Base-by-base conservation (phyloP, 2,329 filamentous ascomycete species). In the Colletotrichum sp. region DNA sequence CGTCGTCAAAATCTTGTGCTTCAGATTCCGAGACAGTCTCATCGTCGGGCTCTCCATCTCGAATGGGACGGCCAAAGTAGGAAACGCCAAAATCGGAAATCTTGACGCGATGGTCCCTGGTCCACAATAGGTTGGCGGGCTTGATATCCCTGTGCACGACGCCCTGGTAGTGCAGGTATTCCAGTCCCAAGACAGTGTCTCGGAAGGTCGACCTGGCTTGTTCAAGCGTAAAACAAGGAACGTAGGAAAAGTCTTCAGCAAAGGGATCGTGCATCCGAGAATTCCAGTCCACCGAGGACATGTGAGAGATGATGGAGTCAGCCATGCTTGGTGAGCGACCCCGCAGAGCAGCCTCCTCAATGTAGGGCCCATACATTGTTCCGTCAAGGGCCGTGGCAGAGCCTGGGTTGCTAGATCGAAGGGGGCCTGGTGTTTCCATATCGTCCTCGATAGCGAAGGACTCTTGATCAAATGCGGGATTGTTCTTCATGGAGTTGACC, bases 81-180 rank as follows among this genome's bases (percentile, higher is more conserved):
- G 97, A 99, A 2, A 99, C 97, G 36, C 97, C 97, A 87, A 99
- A 99, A 82, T 99, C 97, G 7, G 97, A 99, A 76, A 99, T 99
- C 88, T 99, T 99, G 81, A 98, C 95, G 16, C 94, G 93, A 80
- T 96, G 93, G 78, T 96, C 94, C 80, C 88, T 93, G 67, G 95
- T 98, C 88, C 96, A 96, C 8, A 99, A 89, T 8, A 99, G 89
- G 83, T 99, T 99, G 49, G 96, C 96, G 2, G 95, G 95, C 82
- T 96, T 96, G 84, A 96, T 96, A 81, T 96, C 95, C 66, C 95
- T 92, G 81, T 96, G 95, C 30, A 96, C 94, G 60, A 96, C 95
- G 18, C 95, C 95, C 82, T 96, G 93, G 80, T 95, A 96, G 82
- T 97, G 95, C 39, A 99, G 89, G 83, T 99, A 99, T 83, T 99